Evolutionary conservation across 257 asterid genomes (phyloP), one percentile per base, ranked within the genome.

Genomic region (Solanum habrochaites): DNA sequence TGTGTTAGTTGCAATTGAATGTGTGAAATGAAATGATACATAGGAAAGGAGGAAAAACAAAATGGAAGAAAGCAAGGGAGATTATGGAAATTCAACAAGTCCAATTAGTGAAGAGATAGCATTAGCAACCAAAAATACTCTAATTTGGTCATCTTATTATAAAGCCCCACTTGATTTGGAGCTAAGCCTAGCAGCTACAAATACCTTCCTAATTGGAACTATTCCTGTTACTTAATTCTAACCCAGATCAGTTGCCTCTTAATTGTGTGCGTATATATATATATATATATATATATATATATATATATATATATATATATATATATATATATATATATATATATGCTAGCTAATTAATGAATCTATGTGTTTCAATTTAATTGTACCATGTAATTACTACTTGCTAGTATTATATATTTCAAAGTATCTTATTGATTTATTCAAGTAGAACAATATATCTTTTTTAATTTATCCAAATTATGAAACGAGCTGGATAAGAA

Each of bases 171-270:
- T 58, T 72, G 91, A 91, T 32, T 88, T 94, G 90, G 95, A 92
- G 89, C 92, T 94, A 75, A 90, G 92, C 21, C 91, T 94, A 58
- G 91, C 92, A 43, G 27, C 27, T 60, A 27, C 94, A 9, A 82
- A 91, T 25, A 75, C 91, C 77, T 86, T 87, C 15, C 81, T 90
- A 40, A 87, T 85, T 82, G 94, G 90, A 66, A 91, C 90, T 11
- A 89, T 91, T 88, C 89, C 88, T 85, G 93, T 90, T 45, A 88
- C 86, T 82, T 89, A 87, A 92, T 83, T 83, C 72, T 13, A 25
- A 66, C 5, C 37, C 37, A 25, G 35, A 52, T 52, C 23, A 66
- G 27, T 16, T 66, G 21, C 74, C 39, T 67, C 39, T 29, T 67
- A 67, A 67, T 69, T 67, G 42, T 20, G 35, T 32, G 35, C 4